These are phyloP conservation scores for Trametes hirsuta DNA, from an alignment of 1,284 basidiomycete species.

Conservation along the genomic window DNA sequence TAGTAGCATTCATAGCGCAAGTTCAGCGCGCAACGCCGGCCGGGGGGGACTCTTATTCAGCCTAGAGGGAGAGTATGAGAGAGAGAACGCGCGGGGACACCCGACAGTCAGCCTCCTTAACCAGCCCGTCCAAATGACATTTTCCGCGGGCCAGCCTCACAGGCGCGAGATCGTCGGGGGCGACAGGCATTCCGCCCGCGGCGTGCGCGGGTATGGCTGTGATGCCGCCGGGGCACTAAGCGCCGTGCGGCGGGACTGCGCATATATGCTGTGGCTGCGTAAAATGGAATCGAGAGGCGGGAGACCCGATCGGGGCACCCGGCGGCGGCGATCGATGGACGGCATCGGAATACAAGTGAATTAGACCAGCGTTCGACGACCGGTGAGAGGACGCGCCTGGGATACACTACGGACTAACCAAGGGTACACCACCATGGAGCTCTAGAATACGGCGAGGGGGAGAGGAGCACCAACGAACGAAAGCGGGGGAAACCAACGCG, in stretches of 20 bases:
- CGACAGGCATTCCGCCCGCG: too few species aligned
- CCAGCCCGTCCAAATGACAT: too few species aligned
- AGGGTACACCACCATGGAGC: not conserved
- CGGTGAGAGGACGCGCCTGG: not conserved
- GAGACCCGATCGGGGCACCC: not conserved
- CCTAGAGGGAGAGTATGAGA: too few species aligned
- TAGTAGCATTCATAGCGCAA: not conserved
- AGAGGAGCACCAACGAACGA: not conserved
- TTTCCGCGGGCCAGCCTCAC: too few species aligned
- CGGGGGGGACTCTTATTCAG: not conserved
- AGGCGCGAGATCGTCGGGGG: too few species aligned
- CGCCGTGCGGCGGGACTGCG: too few species aligned
- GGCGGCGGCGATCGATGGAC: not conserved
- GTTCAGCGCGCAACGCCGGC: too few species aligned
- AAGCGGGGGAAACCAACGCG: not conserved
- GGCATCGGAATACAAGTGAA: not conserved
- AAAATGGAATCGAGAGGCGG: not conserved
- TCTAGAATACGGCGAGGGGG: not conserved
- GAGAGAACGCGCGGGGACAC: too few species aligned
- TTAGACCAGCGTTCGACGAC: not conserved
- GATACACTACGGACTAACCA: conserved; percentile 1
- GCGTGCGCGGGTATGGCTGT: too few species aligned
- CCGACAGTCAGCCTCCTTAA: too few species aligned
- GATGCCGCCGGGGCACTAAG: too few species aligned
- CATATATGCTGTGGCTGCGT: too few species aligned